phyloP scores from a whole-genome alignment of 2,329 filamentous ascomycete genomes.

The Myotisia sp. region DNA sequence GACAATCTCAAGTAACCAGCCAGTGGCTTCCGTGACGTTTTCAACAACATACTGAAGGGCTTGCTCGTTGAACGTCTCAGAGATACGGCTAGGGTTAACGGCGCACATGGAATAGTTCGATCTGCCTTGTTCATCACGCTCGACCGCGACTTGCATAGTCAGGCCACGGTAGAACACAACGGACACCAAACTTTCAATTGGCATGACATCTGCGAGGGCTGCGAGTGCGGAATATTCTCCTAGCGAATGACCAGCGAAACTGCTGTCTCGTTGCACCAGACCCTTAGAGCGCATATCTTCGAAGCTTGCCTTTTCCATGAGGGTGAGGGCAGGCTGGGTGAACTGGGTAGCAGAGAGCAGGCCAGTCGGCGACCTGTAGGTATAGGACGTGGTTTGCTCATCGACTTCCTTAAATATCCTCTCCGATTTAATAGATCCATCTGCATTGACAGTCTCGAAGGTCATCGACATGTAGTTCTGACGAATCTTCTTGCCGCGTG shows the following conservation, averaged over 20 bases:
- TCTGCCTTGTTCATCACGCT: slow-evolving; percentile 80
- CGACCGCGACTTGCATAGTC: slow-evolving; percentile 98
- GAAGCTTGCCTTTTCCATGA: slow-evolving; percentile 99
- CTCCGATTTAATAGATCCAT: slow-evolving; percentile 91
- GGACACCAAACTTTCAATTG: slow-evolving; percentile 95
- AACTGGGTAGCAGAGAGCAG: slow-evolving; percentile 95
- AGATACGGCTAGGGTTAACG: slow-evolving; percentile 95
- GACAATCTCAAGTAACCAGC: slow-evolving; percentile 96
- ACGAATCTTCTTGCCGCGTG: slow-evolving; percentile 89
- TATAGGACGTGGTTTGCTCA: slow-evolving; percentile 88
- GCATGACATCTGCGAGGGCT: slow-evolving; percentile 94
- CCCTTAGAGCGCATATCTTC: slow-evolving; percentile 98
- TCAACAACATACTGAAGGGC: slow-evolving; percentile 92
- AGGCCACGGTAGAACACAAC: slow-evolving; percentile 98
- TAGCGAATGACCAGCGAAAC: slow-evolving; percentile 92
- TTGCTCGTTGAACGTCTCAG: slow-evolving; percentile 96
- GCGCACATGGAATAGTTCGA: slow-evolving; percentile 99
- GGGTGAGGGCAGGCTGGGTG: slow-evolving; percentile 87
- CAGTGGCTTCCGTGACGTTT: slow-evolving; percentile 84
- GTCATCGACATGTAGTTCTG: slow-evolving; percentile 99
- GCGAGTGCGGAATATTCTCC: slow-evolving; percentile 97
- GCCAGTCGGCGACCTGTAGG: slow-evolving; percentile 87
- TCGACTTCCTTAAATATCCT: slow-evolving; percentile 98
- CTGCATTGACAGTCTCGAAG: slow-evolving; percentile 88
- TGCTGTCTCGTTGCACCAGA: slow-evolving; percentile 88